Evolutionary conservation across 768 basidiomycete genomes (phyloP), one percentile per base, ranked within the genome.

Genomic region (Suillus clintonianus): DNA sequence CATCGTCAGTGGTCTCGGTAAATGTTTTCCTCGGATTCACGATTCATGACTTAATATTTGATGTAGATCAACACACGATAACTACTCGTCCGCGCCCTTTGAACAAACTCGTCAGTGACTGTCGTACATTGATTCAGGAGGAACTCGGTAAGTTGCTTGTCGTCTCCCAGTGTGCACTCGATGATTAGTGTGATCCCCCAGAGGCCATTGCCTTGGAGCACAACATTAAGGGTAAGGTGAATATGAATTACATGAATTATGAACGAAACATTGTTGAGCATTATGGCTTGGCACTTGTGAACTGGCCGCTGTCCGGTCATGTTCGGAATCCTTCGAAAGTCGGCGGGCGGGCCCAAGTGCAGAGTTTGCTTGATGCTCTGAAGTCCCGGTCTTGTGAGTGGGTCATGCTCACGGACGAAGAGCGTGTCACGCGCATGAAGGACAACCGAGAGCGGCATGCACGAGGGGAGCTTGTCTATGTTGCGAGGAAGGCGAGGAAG

Each of bases 211-310:
- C 36, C 1, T 4, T 24, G 3, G 27, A 55, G 39, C 45, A 62
- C 4, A 62, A 55, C 10, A 42, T 62, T 10, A 22, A 17, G 15
- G n/a, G n/a, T n/a, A 34, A 45, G 32, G 24, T 60, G 15, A 60
- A 54, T 9, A 62, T 62, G 61, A 60, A 63, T 42, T 66, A 66
- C 24, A 36, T 10, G 4, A 66, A 66, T 30, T 66, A 66, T 19
- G 39, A 66, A 22, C 19, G n/a, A 4, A 42, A 10, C n/a, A 66
- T 66, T 13, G 57, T 66, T 6, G 39, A 63, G 36, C 15, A 42
- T 1, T 54, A 30, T 10, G 6, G 65, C 24, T 37, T 66, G 1
- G 14, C 27, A 13, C 47, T 66, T 5, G n/a, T 43, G 13, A 50
- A 58, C 13, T 66, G 62, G 58, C 65, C 62, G n/a, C n/a, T n/a